A percentile compares a stretch with the other conserved stretches of the same genome.
Conservation (phyloP, 1,139 yeast genomes). For the Zygosaccharomyces pseudobailii region DNA sequence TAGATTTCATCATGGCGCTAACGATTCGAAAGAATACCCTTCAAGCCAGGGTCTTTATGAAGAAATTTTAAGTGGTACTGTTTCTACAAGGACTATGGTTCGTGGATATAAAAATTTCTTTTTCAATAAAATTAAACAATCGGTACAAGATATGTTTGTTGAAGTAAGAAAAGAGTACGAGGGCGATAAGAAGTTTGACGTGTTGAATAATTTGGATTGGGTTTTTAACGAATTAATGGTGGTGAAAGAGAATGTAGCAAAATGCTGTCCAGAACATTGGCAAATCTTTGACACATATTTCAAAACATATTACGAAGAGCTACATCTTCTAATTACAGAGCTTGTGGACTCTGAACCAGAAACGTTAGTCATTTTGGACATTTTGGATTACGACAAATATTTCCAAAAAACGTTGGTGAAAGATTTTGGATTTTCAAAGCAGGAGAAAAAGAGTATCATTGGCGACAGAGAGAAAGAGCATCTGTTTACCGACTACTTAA, state of each 20-base stretch:
- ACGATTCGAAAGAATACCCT: slow-evolving; percentile 23
- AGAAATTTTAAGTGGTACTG: slow-evolving; percentile 37
- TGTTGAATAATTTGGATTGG: slow-evolving; percentile 76
- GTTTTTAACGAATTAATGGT: slow-evolving; percentile 72
- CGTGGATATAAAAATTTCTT: slow-evolving; percentile 67
- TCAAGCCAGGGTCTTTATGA: slow-evolving; percentile 31
- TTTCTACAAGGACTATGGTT: slow-evolving; percentile 41
- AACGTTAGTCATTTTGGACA: slow-evolving; percentile 54
- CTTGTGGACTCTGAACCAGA: slow-evolving; percentile 71
- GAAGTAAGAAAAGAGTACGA: slow-evolving; percentile 59
- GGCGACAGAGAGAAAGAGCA: slow-evolving; percentile 66
- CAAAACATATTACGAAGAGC: slow-evolving; percentile 61
- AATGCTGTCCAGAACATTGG: slow-evolving; percentile 71
- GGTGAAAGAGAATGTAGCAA: slow-evolving; percentile 53
- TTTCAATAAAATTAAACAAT: slow-evolving; percentile 53
- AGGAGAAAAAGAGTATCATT: slow-evolving; percentile 46
- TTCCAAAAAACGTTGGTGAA: slow-evolving; percentile 50
- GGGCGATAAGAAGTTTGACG: slow-evolving; percentile 45
- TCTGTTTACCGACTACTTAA: slow-evolving; percentile 66
- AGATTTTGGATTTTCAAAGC: slow-evolving; percentile 47
- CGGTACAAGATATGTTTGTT: slow-evolving; percentile 61
- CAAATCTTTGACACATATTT: slow-evolving; percentile 59
- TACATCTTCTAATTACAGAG: slow-evolving; percentile 58
- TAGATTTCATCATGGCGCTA: slow-evolving; percentile 9
- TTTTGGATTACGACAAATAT: slow-evolving; percentile 70